phyloP scores from a whole-genome alignment of 2,329 filamentous ascomycete genomes.

The Capronia americana region DNA sequence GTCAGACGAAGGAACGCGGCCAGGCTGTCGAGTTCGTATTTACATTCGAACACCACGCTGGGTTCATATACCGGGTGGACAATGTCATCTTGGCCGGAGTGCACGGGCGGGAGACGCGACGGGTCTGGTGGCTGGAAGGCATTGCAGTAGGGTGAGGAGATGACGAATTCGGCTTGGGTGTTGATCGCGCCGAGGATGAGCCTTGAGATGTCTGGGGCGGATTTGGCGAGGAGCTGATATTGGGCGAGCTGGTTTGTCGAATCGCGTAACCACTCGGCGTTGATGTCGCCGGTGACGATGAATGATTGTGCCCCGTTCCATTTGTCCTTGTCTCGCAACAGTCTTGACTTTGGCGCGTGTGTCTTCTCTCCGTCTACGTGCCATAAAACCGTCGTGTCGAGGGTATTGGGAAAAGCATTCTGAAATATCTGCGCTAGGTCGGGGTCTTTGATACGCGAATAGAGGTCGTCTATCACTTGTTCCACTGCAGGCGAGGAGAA shows the following conservation, averaged over 20 bases:
- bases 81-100: constrained; percentile 80
- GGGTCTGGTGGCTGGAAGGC: constrained; percentile 94
- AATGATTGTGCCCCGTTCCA: constrained; percentile 92
- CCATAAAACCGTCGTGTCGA: constrained; percentile 89
- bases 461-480: constrained; percentile 82
- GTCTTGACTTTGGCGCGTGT: constrained; percentile 47
- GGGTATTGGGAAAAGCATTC: constrained; percentile 90
- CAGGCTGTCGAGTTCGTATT: constrained; percentile 96
- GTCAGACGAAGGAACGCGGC: constrained; percentile 85
- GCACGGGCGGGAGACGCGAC: constrained; percentile 72
- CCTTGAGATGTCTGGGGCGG: constrained; percentile 76
- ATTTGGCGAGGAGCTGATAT: constrained; percentile 83
- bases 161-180: constrained; percentile 93
- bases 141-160: constrained; percentile 95
- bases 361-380: constrained; percentile 69
- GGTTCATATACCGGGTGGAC: constrained; percentile 90
- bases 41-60: constrained; percentile 91
- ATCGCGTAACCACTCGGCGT: constrained; percentile 87
- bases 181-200: constrained; percentile 93
- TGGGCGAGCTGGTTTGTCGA: constrained; percentile 92
- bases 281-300: constrained; percentile 90
- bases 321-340: constrained; percentile 60
- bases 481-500: constrained; percentile 89
- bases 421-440: constrained; percentile 93
- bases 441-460: constrained; percentile 76